Conservation (phyloP, 495 filamentous ascomycete species). For the Neurospora sp. region DNA sequence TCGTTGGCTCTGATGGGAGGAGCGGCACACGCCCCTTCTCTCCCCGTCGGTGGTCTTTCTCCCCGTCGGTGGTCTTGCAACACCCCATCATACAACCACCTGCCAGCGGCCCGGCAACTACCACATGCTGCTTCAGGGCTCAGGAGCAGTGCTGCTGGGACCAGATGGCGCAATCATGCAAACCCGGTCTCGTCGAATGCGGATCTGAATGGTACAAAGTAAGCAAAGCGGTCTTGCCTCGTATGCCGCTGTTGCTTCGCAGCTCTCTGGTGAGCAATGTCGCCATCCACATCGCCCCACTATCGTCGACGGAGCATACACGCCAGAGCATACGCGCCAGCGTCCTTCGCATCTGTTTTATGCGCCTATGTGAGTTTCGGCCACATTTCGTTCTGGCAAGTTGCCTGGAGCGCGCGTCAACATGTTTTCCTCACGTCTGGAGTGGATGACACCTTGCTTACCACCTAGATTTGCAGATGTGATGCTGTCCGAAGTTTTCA, state of each 20-base stretch:
- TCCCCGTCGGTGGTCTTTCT: too few species aligned
- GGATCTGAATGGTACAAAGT: background rate
- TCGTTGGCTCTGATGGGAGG: background rate
- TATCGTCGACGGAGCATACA: background rate
- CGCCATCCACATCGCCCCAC: background rate
- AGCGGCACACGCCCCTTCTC: background rate
- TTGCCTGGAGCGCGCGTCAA: background rate
- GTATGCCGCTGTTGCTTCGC: background rate
- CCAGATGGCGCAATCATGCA: background rate
- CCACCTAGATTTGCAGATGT: background rate
- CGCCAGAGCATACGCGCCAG: too few species aligned
- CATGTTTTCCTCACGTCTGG: background rate
- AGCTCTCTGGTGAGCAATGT: background rate
- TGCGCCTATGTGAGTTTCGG: background rate
- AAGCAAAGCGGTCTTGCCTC: background rate
- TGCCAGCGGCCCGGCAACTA: background rate
- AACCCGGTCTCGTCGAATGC: background rate
- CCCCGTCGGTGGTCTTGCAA: background rate
- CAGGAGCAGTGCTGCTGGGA: background rate
- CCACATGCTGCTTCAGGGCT: background rate
- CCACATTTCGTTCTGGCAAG: background rate
- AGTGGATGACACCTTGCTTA: background rate
- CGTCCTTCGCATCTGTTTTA: background rate
- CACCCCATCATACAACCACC: background rate
- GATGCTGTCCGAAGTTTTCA: background rate